Base-by-base conservation (phyloP, 805 yeast species). In the Kluyveromyces lactis region DNA sequence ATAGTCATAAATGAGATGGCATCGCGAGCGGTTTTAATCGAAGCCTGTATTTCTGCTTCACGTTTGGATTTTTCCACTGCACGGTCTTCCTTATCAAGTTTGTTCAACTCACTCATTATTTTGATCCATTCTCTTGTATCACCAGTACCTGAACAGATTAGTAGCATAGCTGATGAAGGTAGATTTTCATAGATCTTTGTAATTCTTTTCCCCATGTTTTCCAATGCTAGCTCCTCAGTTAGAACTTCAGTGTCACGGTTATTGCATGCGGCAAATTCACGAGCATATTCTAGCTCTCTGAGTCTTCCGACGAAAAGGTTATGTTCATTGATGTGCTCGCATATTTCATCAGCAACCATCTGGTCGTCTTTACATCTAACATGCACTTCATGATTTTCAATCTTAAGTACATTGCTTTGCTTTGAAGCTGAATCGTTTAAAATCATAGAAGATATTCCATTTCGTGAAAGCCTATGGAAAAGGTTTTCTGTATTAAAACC, bases 61-160 rank as follows among this genome's bases (percentile, higher is more conserved):
- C 70, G 59, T 15, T 65, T 62, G 24, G 66, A 68, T 52, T 75
- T 45, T 64, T 69, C 43, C 55, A 64, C 26, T 58, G 61, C 38
- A 64, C 65, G 56, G 65, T 42, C 62, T 54, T 43, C 58, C 34
- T 67, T 62, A 45, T 69, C 68, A 23, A 69, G 48, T 9, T 54
- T 53, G 36, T 71, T 73, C 31, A 86, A 60, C 34, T 60, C 56
- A 10, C 41, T 40, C 38, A 60, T 58, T 62, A 77, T 64, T 46
- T 59, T 53, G 18, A 46, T 47, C 55, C 57, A 57, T 36, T 67
- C 70, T 8, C 69, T 56, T 2, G 79, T 73, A 50, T 78, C 76
- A 9, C 86, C 86, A 37, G 72, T 64, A 1, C 84, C 86, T 0
- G 85, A 69, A 49, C 76, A 66, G 1, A 86, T 52, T 1, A 86